Base-by-base conservation (phyloP, 129 eudicot species). In the Tanacetum coccineum region DNA sequence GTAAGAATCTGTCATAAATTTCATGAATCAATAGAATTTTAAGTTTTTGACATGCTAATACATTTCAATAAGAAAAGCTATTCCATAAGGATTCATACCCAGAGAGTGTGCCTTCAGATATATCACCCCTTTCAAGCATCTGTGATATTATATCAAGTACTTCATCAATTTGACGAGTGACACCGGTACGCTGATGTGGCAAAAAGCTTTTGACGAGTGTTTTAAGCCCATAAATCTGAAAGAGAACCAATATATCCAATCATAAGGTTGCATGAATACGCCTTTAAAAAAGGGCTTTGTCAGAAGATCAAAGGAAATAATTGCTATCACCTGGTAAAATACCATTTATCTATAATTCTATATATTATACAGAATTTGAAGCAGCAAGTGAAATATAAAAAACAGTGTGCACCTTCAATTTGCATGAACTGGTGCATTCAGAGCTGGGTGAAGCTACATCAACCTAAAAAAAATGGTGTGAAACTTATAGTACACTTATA, bases 191-290 rank as follows among this genome's bases (percentile, higher is more conserved):
- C 67, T 81, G 75, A 75, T 82, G 86, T 64, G 97, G 95, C 81
- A 89, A 72, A 77, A 83, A 84, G 55, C 97, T 84, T 78, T 81
- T 87, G 63, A 89, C 90, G 17, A 89, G 97, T 70, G 93, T 72
- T 80, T 94, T 94, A 73, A 94, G 95, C 70, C 90, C 99, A 78
- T 78, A 94, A 62, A 87, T 84, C 99, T 94, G 84, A 59, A 85
- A 56, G 66, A 56, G 62, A 14, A 51, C 18, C 17, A 58, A 51
- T 50, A 51, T 22, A n/a, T 58, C 54, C 72, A 56, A 55, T 5
- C 57, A 53, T 22, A 60, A 72, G 60, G 63, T 70, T 61, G 25
- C 57, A 52, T 44, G 63, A 13, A 51, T 73, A 73, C 55, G 66
- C 71, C 49, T 70, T n/a, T 6, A 39, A 19, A 8, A 17, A 12